Evolutionary conservation across 2,329 filamentous ascomycete genomes (phyloP).

Genomic region (Fusarium sp.): DNA sequence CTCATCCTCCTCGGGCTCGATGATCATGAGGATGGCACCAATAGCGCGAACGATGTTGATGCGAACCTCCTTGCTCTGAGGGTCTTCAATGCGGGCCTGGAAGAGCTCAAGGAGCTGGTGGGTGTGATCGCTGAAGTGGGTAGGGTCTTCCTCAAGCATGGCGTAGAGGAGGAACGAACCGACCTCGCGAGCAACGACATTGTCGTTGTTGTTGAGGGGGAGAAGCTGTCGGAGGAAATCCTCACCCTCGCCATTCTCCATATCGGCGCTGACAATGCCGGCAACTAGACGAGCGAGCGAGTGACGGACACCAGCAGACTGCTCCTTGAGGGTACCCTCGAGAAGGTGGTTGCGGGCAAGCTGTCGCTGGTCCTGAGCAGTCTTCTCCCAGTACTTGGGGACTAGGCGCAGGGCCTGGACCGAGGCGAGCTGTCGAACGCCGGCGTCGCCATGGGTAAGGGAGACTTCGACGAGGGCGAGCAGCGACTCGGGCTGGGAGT

Average conservation of each 20-base stretch:
- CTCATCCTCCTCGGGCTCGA: conserved; percentile 88
- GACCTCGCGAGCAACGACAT: conserved; percentile 85
- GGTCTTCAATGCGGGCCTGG: conserved; percentile 86
- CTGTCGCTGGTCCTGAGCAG: conserved; percentile 80
- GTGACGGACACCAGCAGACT: conserved; percentile 80
- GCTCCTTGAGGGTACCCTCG: conserved; percentile 84
- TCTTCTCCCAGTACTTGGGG: conserved; percentile 83
- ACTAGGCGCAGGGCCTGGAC: conserved; percentile 89
- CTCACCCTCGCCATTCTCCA: conserved; percentile 78
- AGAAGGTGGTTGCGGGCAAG: conserved; percentile 85
- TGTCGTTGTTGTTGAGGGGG: conserved; percentile 79
- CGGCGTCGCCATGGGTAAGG: conserved; percentile 77
- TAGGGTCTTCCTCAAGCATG: conserved; percentile 87
- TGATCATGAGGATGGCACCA: conserved; percentile 85
- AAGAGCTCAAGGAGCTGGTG: conserved; percentile 85
- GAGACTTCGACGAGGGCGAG: conserved; percentile 89
- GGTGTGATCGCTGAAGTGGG: conserved; percentile 85
- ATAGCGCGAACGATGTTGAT: conserved; percentile 94
- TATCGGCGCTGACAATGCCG: conserved; percentile 85
- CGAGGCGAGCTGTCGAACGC: conserved; percentile 88
- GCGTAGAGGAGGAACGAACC: conserved; percentile 94
- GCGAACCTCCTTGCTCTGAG: conserved; percentile 90
- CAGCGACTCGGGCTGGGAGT: conserved; percentile 84
- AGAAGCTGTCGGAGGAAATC: conserved; percentile 84
- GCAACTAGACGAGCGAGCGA: conserved; percentile 89